A percentile compares a stretch with the other conserved stretches of the same genome.
Conservation (phyloP, 1,284 basidiomycete species). For the Mrakiaceae sp. region DNA sequence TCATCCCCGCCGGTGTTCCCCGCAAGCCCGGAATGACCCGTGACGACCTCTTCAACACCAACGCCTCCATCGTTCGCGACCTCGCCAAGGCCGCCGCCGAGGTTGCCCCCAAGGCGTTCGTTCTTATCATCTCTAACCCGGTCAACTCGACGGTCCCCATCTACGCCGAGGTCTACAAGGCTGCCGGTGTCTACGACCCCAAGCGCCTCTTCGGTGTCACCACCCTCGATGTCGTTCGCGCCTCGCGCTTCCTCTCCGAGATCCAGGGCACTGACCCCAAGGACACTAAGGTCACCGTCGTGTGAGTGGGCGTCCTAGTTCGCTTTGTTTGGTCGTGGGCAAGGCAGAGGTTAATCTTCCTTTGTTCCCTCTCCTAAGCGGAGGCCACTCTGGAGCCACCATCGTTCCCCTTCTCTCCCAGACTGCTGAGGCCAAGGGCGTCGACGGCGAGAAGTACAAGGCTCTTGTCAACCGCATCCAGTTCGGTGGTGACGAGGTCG, state of each 20-base stretch:
- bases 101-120: conserved; percentile 75
- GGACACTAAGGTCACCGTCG: conserved; percentile 53
- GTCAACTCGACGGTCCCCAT: conserved; percentile 98
- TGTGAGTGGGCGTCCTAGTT: background rate
- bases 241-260: conserved; percentile 87
- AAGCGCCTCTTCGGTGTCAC: conserved; percentile 96
- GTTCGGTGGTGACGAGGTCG: conserved; percentile 87
- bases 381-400: conserved; percentile 92
- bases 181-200: conserved; percentile 79
- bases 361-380: conserved; percentile 28
- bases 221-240: conserved; percentile 93
- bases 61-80: conserved; percentile 91
- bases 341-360: background rate
- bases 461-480: conserved; percentile 79
- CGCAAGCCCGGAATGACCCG: conserved; percentile 80
- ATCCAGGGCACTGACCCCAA: conserved; percentile 50
- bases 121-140: conserved; percentile 92
- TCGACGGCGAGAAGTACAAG: conserved; percentile 44
- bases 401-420: conserved; percentile 96
- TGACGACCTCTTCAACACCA: conserved; percentile 96
- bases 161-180: conserved; percentile 89
- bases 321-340: background rate
- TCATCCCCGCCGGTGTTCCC: conserved; percentile 96
- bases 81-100: conserved; percentile 82
- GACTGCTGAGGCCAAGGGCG: conserved; percentile 49